Percentiles rank a stretch among this genome's conserved stretches.
These are phyloP conservation scores for Camelina laxa DNA, from an alignment of 345 rosid species.

Conservation along the genomic window DNA sequence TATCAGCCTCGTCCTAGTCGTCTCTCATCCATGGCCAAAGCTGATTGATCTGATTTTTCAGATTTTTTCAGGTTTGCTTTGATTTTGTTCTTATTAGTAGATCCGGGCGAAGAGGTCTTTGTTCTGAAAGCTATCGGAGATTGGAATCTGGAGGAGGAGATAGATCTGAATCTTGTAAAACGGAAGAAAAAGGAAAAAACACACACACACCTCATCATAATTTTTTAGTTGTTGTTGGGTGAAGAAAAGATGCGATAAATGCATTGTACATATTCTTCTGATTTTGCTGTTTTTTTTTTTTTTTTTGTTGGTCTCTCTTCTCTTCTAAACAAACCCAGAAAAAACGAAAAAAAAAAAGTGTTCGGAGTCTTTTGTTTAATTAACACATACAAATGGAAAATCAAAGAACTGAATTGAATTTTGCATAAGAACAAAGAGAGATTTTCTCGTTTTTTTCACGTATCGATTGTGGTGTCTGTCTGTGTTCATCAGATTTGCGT, in stretches of 20 bases:
- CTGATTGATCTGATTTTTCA: constrained; percentile 36
- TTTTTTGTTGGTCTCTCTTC: neutral
- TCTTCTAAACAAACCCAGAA: neutral
- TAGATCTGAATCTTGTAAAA: constrained; percentile 5
- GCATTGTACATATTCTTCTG: constrained; percentile 38
- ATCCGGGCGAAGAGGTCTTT: constrained; percentile 23
- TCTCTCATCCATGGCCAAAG: constrained; percentile 68
- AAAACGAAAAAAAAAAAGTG: neutral
- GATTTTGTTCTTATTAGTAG: constrained; percentile 35
- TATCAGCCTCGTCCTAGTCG: constrained; percentile 79
- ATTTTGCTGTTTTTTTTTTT: constrained; percentile 32
- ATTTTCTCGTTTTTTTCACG: neutral
- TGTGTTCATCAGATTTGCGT: constrained; percentile 27
- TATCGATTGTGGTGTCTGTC: neutral
- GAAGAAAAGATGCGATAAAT: constrained; percentile 36
- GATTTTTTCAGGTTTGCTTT: constrained; percentile 37
- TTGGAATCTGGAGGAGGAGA: neutral
- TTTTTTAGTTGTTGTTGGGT: constrained; percentile 42
- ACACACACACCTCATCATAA: constrained; percentile 33
- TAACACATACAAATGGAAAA: constrained; percentile 8
- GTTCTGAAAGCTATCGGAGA: neutral
- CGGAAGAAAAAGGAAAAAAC: constrained; percentile 15
- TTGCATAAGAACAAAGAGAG: neutral
- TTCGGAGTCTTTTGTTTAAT: neutral
- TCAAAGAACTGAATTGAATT: constrained; percentile 9